Base-by-base conservation (phyloP, 768 basidiomycete species). In the Agaricus subrufescens region DNA sequence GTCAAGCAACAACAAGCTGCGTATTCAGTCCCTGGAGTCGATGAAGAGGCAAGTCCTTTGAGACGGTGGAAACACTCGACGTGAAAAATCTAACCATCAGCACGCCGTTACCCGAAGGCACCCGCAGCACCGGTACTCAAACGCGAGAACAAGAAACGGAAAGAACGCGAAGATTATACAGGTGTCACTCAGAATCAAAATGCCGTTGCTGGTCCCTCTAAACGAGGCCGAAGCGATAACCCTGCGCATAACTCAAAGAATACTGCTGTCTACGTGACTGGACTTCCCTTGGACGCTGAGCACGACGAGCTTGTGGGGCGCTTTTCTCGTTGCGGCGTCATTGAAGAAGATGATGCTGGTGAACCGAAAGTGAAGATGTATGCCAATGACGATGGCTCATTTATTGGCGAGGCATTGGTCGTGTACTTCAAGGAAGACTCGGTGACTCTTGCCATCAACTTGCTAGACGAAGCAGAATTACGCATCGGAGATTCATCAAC, bases 351-450 rank as follows among this genome's bases (percentile, higher is more conserved):
- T 59, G 88, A 94, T 62, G 75, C 85, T n/a, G 94, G 91, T 2
- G 83, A 91, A 56, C 86, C 88, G n/a, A 92, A 95, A 66, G 82
- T 98, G 67, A 99, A 99, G 76, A 78, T 98, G 75, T 99, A 99
- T 69, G 89, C 90, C 46, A 84, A 83, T 57, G 92, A 91, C 4
- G 83, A 91, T 58, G 94, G 95, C 34, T 67, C 80, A 26, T 97
- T 98, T 71, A 97, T 83, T 62, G 96, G 97, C 39, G 96, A 98
- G 62, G 96, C 94, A 2, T 73, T 98, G 61, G 87, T 99, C 56
- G 94, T 98, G 34, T 99, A 91, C 71, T 96, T 98, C 79, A 97
- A 97, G 70, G 94, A 96, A 68, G 95, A 94, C 58, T 92, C 89
- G n/a, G 97, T 98, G 19, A 71, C 75, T 3, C 76, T 98, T 52